These are phyloP conservation scores for Casuarina glauca DNA, from an alignment of 306 rosid genomes.

Conservation along the genomic window DNA sequence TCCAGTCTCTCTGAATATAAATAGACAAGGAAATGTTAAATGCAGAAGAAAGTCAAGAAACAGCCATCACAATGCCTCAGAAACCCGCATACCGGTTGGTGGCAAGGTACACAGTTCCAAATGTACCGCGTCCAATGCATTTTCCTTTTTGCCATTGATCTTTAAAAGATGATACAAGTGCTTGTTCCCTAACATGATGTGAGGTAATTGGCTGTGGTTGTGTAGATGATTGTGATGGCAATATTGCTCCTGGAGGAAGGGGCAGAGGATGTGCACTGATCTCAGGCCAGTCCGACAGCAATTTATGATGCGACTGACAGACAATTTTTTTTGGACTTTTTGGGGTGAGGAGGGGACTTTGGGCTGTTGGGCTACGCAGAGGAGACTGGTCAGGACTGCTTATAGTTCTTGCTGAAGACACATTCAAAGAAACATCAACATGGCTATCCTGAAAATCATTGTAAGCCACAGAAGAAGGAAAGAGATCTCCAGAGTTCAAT, in stretches of 20 bases:
- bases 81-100: slow-evolving; percentile 59
- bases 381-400: slow-evolving; percentile 58
- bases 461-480: slow-evolving; percentile 28
- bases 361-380: slow-evolving; percentile 44
- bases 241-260: slow-evolving; percentile 67
- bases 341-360: slow-evolving; percentile 28
- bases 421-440: slow-evolving; percentile 25
- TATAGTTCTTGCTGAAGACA: slow-evolving; percentile 31
- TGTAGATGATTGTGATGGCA: slow-evolving; percentile 34
- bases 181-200: slow-evolving; percentile 40
- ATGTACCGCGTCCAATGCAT: slow-evolving; percentile 95
- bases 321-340: slow-evolving; percentile 41
- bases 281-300: slow-evolving; percentile 45
- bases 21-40: slow-evolving; percentile 18
- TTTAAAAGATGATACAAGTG: slow-evolving; percentile 42
- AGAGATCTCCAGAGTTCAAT: slow-evolving; percentile 42
- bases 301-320: slow-evolving; percentile 27
- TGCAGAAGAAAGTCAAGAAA: slow-evolving; percentile 19
- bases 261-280: slow-evolving; percentile 80
- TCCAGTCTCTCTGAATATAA: slow-evolving; percentile 71
- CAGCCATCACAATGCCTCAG: slow-evolving; percentile 19
- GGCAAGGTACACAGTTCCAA: slow-evolving; percentile 92
- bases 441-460: slow-evolving; percentile 42
- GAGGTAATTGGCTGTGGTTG: slow-evolving; percentile 29
- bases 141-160: slow-evolving; percentile 96